Conservation (phyloP, 345 rosid genomes). For the Eutrema japonicum region DNA sequence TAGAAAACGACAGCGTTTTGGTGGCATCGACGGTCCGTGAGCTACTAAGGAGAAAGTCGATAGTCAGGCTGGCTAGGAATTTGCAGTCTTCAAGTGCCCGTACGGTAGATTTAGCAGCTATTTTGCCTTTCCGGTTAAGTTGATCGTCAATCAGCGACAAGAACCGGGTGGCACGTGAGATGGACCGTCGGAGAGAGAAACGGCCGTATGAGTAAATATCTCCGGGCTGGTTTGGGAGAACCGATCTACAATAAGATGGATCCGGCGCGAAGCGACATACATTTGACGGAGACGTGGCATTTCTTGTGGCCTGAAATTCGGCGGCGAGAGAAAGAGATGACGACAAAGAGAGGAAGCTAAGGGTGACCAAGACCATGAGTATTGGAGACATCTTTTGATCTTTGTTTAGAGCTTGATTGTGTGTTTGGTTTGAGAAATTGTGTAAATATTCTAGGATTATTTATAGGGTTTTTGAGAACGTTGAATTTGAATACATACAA, state of each 20-base stretch:
- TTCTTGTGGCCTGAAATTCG: not conserved
- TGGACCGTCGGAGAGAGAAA: constrained; percentile 58
- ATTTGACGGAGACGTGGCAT: constrained; percentile 42
- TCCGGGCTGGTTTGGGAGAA: constrained; percentile 55
- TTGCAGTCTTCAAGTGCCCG: constrained; percentile 83
- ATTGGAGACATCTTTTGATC: constrained; percentile 37
- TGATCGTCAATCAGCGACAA: constrained; percentile 52
- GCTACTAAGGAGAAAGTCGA: constrained; percentile 59
- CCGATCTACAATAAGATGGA: constrained; percentile 65
- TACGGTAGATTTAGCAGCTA: constrained; percentile 48
- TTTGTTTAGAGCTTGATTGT: not conserved
- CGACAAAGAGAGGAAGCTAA: constrained; percentile 18
- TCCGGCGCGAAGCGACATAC: constrained; percentile 65
- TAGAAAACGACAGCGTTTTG: constrained; percentile 43
- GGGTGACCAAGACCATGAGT: constrained; percentile 36
- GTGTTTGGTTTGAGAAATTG: constrained; percentile 23
- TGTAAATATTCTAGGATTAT: constrained; percentile 24
- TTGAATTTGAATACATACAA: constrained; percentile 32
- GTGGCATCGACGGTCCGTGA: constrained; percentile 55
- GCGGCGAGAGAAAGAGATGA: constrained; percentile 38
- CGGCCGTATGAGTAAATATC: constrained; percentile 65
- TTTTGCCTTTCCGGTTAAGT: constrained; percentile 47
- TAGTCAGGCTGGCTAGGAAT: constrained; percentile 55
- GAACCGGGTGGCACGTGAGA: constrained; percentile 64
- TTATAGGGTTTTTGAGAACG: constrained; percentile 32